Percentiles rank a stretch among this genome's conserved stretches.
These are phyloP conservation scores for Amanita exitialis DNA, from an alignment of 768 basidiomycete species.

Conservation along the genomic window DNA sequence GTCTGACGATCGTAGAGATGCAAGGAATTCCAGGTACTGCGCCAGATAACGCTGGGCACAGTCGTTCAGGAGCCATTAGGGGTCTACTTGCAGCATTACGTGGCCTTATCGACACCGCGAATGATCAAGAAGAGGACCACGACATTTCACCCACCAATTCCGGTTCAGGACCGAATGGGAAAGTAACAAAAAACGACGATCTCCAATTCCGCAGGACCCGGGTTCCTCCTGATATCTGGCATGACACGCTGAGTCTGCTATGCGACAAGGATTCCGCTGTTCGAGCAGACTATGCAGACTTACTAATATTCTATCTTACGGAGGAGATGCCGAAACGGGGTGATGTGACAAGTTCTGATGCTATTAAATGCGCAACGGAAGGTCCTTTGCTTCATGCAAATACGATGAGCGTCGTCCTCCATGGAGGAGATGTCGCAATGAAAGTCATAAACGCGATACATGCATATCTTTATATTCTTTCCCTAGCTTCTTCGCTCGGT, in stretches of 20 bases:
- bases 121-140: conserved; percentile 28
- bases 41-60: conserved; percentile 19
- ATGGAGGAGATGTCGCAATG: conserved; percentile 49
- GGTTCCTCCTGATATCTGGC: conserved; percentile 81
- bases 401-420: conserved; percentile 36
- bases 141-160: conserved; percentile 12
- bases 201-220: conserved; percentile 48
- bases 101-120: conserved; percentile 59
- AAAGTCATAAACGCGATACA: conserved; percentile 75
- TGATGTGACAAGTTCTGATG: conserved; percentile 37
- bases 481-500: conserved; percentile 59
- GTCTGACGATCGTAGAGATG: conserved; percentile 61
- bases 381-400: conserved; percentile 36
- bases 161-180: conserved; percentile 17
- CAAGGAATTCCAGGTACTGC: conserved; percentile 41
- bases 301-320: conserved; percentile 66
- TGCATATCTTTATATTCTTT: conserved; percentile 72
- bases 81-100: conserved; percentile 60
- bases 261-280: conserved; percentile 75
- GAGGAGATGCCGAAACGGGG: conserved; percentile 64
- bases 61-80: conserved; percentile 57
- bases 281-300: conserved; percentile 65
- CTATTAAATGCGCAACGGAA: conserved; percentile 34
- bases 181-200: conserved; percentile 18
- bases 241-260: conserved; percentile 77